Conservation (phyloP, 2,329 filamentous ascomycete species). For the Epichloe gansuensis region DNA sequence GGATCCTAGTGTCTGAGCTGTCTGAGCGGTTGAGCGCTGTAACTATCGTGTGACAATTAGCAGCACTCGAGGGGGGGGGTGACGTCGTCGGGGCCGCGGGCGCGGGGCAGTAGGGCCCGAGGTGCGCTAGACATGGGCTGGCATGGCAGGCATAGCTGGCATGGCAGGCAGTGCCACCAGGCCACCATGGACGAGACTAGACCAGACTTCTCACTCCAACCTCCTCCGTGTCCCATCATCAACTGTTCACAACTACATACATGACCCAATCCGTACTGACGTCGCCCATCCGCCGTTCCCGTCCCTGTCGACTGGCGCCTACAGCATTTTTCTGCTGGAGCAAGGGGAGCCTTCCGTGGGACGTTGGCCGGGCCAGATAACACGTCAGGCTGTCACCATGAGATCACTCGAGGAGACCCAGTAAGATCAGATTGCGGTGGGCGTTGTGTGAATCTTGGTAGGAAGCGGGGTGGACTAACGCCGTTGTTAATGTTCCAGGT, state of each 20-base stretch:
- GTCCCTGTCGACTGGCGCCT: neutral
- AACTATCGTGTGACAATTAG: too few species aligned
- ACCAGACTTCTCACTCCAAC: neutral
- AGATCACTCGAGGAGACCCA: slow-evolving; percentile 25
- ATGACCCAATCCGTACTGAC: neutral
- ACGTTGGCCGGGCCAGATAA: neutral
- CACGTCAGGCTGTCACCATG: slow-evolving; percentile 15
- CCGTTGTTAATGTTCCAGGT: slow-evolving; percentile 26
- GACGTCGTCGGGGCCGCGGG: neutral
- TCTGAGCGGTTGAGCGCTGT: too few species aligned
- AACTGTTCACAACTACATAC: neutral
- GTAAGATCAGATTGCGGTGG: slow-evolving; percentile 15
- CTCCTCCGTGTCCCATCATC: neutral
- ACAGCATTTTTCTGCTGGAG: neutral
- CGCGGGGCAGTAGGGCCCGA: neutral
- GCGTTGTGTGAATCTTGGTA: neutral
- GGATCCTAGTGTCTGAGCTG: too few species aligned
- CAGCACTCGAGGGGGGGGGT: neutral
- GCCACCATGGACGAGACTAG: too few species aligned
- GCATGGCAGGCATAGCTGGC: too few species aligned
- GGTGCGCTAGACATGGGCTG: neutral
- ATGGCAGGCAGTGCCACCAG: too few species aligned
- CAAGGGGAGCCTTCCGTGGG: neutral
- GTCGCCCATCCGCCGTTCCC: neutral
- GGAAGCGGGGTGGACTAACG: neutral